Evolutionary conservation across 257 asterid genomes (phyloP).

Genomic region (Penstemon barbatus): DNA sequence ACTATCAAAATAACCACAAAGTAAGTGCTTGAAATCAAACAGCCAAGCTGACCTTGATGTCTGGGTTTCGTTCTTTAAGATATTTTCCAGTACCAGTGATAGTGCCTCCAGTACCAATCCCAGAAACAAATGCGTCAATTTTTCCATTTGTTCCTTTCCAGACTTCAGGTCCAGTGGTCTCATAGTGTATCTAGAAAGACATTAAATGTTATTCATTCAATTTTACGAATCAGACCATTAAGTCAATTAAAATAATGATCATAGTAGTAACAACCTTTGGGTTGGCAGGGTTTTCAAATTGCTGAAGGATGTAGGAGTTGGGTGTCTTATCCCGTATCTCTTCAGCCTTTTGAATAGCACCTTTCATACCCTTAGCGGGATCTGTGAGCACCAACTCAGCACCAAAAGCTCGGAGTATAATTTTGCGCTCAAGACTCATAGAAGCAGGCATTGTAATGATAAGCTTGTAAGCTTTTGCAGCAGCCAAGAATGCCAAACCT

Average conservation of each 20-base stretch:
- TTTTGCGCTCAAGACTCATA: conserved; percentile 85
- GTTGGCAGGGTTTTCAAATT: conserved; percentile 89
- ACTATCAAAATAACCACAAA: conserved; percentile 18
- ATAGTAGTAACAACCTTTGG: conserved; percentile 60
- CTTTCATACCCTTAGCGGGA: conserved; percentile 90
- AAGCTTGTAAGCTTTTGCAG: conserved; percentile 86
- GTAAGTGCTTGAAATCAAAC: conserved; percentile 15
- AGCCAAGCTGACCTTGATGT: conserved; percentile 43
- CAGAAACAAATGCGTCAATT: conserved; percentile 59
- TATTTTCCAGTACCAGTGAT: conserved; percentile 57
- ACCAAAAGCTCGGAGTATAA: conserved; percentile 89
- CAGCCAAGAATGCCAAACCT: conserved; percentile 96
- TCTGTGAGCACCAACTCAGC: conserved; percentile 89
- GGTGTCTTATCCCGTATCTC: conserved; percentile 79
- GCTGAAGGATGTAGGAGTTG: conserved; percentile 89
- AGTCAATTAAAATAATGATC: neutral
- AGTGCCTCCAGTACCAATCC: conserved; percentile 68
- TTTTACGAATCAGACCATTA: neutral
- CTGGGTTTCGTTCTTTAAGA: conserved; percentile 57
- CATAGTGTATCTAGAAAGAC: conserved; percentile 60
- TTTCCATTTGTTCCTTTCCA: conserved; percentile 77
- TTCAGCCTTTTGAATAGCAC: conserved; percentile 86
- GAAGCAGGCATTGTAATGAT: conserved; percentile 92
- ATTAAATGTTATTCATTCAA: neutral
- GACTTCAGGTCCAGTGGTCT: conserved; percentile 77